phyloP scores from a whole-genome alignment of 2,329 filamentous ascomycete species.

The Alternaria consortialis region DNA sequence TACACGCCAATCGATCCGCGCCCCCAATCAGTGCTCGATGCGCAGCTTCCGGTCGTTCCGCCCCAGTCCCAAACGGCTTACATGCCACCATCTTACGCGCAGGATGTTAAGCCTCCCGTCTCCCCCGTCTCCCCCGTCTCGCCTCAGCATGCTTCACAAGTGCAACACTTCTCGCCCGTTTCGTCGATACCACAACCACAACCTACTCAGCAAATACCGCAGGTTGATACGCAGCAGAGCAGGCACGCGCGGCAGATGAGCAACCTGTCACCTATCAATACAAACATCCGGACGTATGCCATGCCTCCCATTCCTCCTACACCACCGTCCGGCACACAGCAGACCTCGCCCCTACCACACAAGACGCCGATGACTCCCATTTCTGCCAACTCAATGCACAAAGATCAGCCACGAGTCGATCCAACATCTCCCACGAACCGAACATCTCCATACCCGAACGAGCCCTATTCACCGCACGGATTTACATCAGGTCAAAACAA shows the following conservation, averaged over 20 bases:
- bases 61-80: slow-evolving; percentile 35
- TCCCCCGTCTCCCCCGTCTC: slow-evolving; percentile 41
- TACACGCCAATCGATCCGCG: slow-evolving; percentile 37
- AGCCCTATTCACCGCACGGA: slow-evolving; percentile 48
- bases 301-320: slow-evolving; percentile 41
- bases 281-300: slow-evolving; percentile 29
- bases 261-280: slow-evolving; percentile 45
- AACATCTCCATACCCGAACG: slow-evolving; percentile 27
- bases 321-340: slow-evolving; percentile 32
- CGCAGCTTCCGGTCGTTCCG: slow-evolving; percentile 33
- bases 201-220: slow-evolving; percentile 22
- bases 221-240: slow-evolving; percentile 29
- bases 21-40: slow-evolving; percentile 38
- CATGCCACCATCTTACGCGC: slow-evolving; percentile 29
- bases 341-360: slow-evolving; percentile 34
- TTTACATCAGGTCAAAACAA: slow-evolving; percentile 32
- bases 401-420: slow-evolving; percentile 10
- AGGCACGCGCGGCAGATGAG: slow-evolving; percentile 46
- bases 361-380: slow-evolving; percentile 45
- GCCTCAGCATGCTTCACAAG: slow-evolving; percentile 29
- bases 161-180: slow-evolving; percentile 33
- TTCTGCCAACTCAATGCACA: slow-evolving; percentile 23
- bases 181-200: slow-evolving; percentile 33
- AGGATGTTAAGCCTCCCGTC: slow-evolving; percentile 36
- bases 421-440: slow-evolving; percentile 17